These are phyloP conservation scores for Pichia sporocuriosa DNA, from an alignment of 805 yeast genomes.

Conservation along the genomic window DNA sequence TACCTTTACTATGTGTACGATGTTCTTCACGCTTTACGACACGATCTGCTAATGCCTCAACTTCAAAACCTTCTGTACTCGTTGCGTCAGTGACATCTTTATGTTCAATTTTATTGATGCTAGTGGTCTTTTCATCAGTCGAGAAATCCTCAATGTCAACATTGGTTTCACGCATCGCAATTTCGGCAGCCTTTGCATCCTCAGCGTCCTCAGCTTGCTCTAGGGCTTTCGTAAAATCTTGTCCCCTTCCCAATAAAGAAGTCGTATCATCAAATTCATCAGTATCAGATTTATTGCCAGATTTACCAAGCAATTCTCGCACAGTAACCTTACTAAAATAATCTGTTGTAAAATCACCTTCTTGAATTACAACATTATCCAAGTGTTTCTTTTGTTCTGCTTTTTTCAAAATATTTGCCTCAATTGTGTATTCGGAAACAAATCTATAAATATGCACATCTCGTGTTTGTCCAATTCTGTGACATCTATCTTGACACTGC, in stretches of 20 bases:
- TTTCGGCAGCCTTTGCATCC: constrained; percentile 80
- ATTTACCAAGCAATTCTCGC: constrained; percentile 71
- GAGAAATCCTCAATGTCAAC: constrained; percentile 82
- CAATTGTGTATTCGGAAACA: constrained; percentile 94
- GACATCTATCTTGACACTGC: constrained; percentile 98
- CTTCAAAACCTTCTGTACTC: constrained; percentile 9
- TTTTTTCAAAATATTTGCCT: constrained; percentile 85
- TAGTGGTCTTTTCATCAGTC: constrained; percentile 35
- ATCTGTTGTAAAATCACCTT: constrained; percentile 97
- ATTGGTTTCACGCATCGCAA: constrained; percentile 79
- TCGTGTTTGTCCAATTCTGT: constrained; percentile 95
- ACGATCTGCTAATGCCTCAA: constrained; percentile 20
- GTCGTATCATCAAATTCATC: constrained; percentile 40
- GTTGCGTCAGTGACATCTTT: constrained; percentile 26
- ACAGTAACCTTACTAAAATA: constrained; percentile 85
- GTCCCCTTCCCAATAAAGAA: constrained; percentile 21
- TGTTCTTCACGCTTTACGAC: constrained; percentile 14
- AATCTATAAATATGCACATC: constrained; percentile 96
- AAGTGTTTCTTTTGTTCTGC: constrained; percentile 92
- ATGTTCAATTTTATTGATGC: constrained; percentile 30
- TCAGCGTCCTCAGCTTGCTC: constrained; percentile 96
- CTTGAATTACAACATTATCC: constrained; percentile 93
- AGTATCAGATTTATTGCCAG: constrained; percentile 19
- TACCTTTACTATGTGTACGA: constrained; percentile 4
- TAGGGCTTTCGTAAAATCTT: constrained; percentile 37